Conservation (phyloP, 495 filamentous ascomycete genomes). For the Penicillium taxi region DNA sequence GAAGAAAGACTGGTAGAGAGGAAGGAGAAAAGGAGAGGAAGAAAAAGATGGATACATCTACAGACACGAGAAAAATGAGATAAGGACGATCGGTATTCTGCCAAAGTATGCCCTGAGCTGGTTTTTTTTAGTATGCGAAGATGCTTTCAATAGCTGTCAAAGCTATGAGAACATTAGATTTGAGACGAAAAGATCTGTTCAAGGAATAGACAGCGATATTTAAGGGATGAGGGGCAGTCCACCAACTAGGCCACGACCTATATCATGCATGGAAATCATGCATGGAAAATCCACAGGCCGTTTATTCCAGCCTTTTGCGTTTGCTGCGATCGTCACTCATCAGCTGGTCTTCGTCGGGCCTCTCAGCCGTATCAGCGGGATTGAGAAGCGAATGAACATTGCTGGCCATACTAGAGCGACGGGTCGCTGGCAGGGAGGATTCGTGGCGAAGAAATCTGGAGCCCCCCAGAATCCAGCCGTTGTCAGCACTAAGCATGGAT, state of each 20-base stretch:
- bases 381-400: conserved; percentile 77
- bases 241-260: too few species aligned
- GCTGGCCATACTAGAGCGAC: conserved; percentile 66
- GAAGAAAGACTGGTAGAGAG: conserved; percentile 6
- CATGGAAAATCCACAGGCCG: too few species aligned
- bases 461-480: conserved; percentile 50
- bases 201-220: too few species aligned
- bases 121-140: not conserved
- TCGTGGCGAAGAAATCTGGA: conserved; percentile 35
- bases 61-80: conserved; percentile 3
- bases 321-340: conserved; percentile 65
- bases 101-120: conserved; percentile 2
- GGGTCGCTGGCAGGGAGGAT: conserved; percentile 53
- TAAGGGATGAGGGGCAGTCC: too few species aligned
- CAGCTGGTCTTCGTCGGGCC: conserved; percentile 63
- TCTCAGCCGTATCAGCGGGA: conserved; percentile 68
- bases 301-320: conserved; percentile 62
- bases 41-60: conserved; percentile 11
- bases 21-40: conserved; percentile 4
- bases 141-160: too few species aligned
- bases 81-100: too few species aligned
- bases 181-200: too few species aligned
- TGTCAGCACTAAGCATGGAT: conserved; percentile 43
- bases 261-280: too few species aligned
- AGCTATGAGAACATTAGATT: too few species aligned